Evolutionary conservation across 1,284 basidiomycete species (phyloP).

Genomic region (Cystobasidium pallidum): DNA sequence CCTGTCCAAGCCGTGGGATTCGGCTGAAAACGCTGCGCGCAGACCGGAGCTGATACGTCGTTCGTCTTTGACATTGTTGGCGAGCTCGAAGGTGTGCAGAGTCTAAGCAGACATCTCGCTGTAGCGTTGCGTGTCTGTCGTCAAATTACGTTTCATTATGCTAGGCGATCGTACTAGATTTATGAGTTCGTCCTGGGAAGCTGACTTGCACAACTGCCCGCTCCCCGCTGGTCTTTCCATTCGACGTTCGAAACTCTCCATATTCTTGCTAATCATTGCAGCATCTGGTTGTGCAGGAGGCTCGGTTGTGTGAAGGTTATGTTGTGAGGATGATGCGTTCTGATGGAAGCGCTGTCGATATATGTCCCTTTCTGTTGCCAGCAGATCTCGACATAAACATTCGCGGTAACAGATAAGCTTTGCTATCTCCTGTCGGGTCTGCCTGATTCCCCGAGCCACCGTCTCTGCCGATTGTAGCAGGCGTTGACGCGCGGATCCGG

Average conservation of each 20-base stretch:
- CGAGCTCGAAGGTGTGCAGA: background rate
- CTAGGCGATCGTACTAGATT: conserved; percentile 25
- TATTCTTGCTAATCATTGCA: background rate
- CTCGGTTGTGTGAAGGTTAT: background rate
- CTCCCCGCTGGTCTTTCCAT: background rate
- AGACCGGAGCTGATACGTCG: background rate
- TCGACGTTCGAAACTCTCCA: background rate
- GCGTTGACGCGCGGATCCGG: conserved; percentile 75
- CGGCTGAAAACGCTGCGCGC: background rate
- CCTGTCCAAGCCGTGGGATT: too few relatives aligned
- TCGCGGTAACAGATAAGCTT: conserved; percentile 73
- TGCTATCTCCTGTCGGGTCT: conserved; percentile 60
- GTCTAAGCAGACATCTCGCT: background rate
- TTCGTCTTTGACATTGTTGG: background rate
- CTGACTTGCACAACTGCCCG: conserved; percentile 14
- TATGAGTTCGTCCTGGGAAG: conserved; percentile 27
- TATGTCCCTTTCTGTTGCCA: conserved; percentile 67
- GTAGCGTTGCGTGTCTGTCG: background rate
- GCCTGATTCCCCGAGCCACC: conserved; percentile 69
- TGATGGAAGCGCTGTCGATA: conserved; percentile 15
- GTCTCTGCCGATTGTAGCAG: conserved; percentile 67
- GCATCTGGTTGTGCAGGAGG: background rate
- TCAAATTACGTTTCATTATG: conserved; percentile 21
- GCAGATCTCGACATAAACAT: conserved; percentile 72
- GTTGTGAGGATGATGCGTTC: background rate